Evolutionary conservation across 2,329 filamentous ascomycete genomes (phyloP).

Genomic region (Colletotrichum tropicicola): DNA sequence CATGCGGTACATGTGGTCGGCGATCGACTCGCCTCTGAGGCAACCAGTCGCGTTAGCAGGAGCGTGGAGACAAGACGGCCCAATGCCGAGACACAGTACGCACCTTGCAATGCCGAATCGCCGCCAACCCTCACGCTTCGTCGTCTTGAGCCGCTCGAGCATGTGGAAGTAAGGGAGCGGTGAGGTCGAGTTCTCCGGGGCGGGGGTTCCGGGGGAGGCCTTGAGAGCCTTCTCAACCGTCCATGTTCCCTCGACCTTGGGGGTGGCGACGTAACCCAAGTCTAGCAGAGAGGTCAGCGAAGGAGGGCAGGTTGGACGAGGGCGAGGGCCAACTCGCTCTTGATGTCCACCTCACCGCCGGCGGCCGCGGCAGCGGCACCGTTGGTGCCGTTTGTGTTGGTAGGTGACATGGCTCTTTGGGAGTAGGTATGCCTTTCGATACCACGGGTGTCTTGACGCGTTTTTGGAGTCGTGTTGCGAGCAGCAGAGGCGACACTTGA

Average conservation of each 20-base stretch:
- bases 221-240: conserved; percentile 34
- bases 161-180: conserved; percentile 95
- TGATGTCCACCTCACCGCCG: conserved; percentile 23
- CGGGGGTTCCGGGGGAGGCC: conserved; percentile 43
- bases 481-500: not conserved
- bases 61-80: not conserved
- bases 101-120: conserved; percentile 79
- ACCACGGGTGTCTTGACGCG: not conserved
- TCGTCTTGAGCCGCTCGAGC: conserved; percentile 93
- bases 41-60: conserved; percentile 27
- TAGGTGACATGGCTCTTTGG: conserved; percentile 3
- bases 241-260: conserved; percentile 35
- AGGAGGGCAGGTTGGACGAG: not conserved
- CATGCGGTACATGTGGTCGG: conserved; percentile 99
- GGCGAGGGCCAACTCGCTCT: conserved; percentile 2
- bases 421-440: not conserved
- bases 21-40: conserved; percentile 83
- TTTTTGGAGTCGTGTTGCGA: not conserved
- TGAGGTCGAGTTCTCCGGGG: conserved; percentile 69
- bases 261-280: conserved; percentile 34
- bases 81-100: no score
- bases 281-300: conserved; percentile 25
- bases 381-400: conserved; percentile 7
- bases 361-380: not conserved
- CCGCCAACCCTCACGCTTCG: conserved; percentile 94